Base-by-base conservation (phyloP, 2,329 filamentous ascomycete genomes). In the Moelleriella libera region DNA sequence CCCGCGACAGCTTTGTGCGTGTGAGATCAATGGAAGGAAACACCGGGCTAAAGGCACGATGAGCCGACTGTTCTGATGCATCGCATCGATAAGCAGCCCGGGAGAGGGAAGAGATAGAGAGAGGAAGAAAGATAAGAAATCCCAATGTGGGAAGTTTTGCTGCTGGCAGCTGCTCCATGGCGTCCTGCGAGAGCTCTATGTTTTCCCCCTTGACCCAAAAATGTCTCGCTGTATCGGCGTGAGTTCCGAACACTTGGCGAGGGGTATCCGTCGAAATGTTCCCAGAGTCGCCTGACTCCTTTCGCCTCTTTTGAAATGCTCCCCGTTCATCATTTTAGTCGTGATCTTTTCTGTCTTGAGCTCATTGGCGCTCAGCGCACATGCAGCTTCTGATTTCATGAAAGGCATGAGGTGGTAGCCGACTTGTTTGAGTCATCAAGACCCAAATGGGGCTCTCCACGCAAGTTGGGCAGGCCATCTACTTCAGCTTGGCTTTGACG, bases 281-380 rank as follows among this genome's bases (percentile, higher is more conserved):
- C 32, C 12, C 8, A 8, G 12, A 37, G 32, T 37, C 32, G 32
- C 32, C 32, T 37, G 32, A 37, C 32, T 37, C 32, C 32, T 37
- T 37, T 37, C 12, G 8, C 32, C 32, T 2, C 12, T 37, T 37
- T 37, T 21, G 2, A 21, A 21, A 21, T 21, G 32, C 12, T 37
- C 32, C 32, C 32, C 32, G 12, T 44, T 30, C 5, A 39, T 43
- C 47, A 43, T 48, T 30, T 14, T 14, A 45, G 12, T 48, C 47
- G 43, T 48, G 44, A 43, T 21, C 41, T 44, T 37, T 37, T 37
- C 21, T 21, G 21, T 37, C 32, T 12, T 12, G 8, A 9, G 32
- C 8, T 37, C 2, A 37, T 12, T 21, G 40, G 47, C 47, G 47
- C 44, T 40, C 29, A 41, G 44, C 47, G 44, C 47, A 37, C 45